A percentile compares a stretch with the other conserved stretches of the same genome.
Conservation (phyloP, 2,329 filamentous ascomycete genomes). For the Fusarium sp. region DNA sequence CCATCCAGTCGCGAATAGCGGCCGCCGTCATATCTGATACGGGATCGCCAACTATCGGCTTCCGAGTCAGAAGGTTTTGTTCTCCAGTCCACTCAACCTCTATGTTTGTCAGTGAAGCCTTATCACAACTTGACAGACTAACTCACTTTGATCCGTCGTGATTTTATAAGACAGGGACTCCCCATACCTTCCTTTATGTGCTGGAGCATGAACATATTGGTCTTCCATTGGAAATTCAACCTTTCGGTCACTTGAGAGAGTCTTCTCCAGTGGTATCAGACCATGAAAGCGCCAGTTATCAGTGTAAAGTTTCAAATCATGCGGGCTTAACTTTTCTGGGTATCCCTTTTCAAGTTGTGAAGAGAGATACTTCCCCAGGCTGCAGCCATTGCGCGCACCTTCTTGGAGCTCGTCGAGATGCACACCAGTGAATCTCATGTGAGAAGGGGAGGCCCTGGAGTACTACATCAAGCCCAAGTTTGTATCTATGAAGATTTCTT, state of each 20-base stretch:
- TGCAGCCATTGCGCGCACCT: neutral
- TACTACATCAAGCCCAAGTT: neutral
- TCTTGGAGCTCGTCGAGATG: neutral
- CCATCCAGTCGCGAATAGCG: neutral
- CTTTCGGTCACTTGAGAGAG: neutral
- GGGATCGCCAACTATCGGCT: neutral
- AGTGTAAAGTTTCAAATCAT: neutral
- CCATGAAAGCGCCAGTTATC: neutral
- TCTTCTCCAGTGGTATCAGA: neutral
- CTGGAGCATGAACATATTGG: neutral
- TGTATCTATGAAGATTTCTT: neutral
- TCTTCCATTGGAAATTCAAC: neutral
- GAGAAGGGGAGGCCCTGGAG: neutral
- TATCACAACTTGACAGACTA: rapidly evolving
- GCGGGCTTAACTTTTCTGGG: neutral
- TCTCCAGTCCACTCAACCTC: rapidly evolving
- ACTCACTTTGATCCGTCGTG: neutral
- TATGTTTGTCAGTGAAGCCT: rapidly evolving
- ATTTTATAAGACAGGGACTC: neutral
- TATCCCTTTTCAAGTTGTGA: neutral
- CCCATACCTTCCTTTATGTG: neutral
- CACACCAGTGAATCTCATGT: neutral
- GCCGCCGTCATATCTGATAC: neutral
- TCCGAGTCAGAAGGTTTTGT: neutral
- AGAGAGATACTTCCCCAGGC: neutral